Evolutionary conservation across 805 yeast genomes (phyloP), one percentile per base, ranked within the genome.

Genomic region (Metschnikowia picachoensis): DNA sequence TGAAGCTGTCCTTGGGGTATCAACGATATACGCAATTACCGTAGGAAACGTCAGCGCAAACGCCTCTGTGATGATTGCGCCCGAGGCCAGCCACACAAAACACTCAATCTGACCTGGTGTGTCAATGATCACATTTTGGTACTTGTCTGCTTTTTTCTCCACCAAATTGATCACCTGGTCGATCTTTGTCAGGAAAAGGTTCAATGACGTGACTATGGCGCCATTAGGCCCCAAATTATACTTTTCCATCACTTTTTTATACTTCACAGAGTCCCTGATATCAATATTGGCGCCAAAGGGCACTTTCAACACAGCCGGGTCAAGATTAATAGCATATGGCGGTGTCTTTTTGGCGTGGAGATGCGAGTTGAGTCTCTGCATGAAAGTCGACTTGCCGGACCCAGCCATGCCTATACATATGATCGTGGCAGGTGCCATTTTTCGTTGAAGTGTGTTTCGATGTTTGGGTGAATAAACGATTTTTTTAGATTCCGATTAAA

Each of bases 31-130:
- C 0, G 98, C 98, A 52, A 94, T 80, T 27, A 94, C 88, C 0
- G 99, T 94, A 14, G 99, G 99, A 64, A 89, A 88, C 4, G 95
- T 82, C 0, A 96, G 85, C 1, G 98, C 99, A 69, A 94, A 87
- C 0, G 97, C 90, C 62, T 94, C 99, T 0, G 98, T 92, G 48
- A 94, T 86, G 51, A 94, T 94, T 17, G 97, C 79, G 11, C 99
- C 99, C 17, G 96, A 87, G 0, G 99, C 99, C 38, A 95, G 84
- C 99, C 99, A 94, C 36, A 94, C 90, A 64, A 94, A 94, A 70
- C 97, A 91, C 67, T 94, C 99, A 51, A 94, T 94, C 67, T 94
- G 99, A 11, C 99, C 99, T 0, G 99, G 99, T 1, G 99, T 94
- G 67, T 94, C 99, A 41, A 92, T 80, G 32, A 94, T 83, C 53